Base-by-base conservation (phyloP, 768 basidiomycete genomes). In the Termitomyces sp. region DNA sequence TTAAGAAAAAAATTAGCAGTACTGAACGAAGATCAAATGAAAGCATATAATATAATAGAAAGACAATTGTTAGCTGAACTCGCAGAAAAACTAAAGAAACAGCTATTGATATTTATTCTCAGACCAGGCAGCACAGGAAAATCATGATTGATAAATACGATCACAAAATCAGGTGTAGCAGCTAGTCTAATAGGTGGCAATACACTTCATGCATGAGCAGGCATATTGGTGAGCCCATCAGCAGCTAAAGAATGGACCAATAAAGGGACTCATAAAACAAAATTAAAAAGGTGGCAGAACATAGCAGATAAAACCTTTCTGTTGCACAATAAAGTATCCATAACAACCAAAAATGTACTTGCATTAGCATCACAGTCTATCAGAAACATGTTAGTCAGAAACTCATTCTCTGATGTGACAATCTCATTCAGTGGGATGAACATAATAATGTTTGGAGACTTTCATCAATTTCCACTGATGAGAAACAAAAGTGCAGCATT, bases 41-140 rank as follows among this genome's bases (percentile, higher is more conserved):
- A 69, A 0, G 79, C 76, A 2, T 72, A 72, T 57, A 67, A 74
- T 49, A 76, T 80, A 5, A 59, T 81, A 0, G 61, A 57, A 7
- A 52, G 60, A 16, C 75, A 75, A 32, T 24, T 78, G 0, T 30
- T 53, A 4, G 26, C 66, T 12, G 65, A 65, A 18, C 40, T 71
- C 1, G 14, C 34, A 16, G 66, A 68, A 10, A 7, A 55, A 9
- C 22, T 56, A 1, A 66, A 57, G n/a, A 30, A 45, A 10, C 76
- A 72, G 45, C 62, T 82, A 2, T 59, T 68, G 0, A 79, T 80
- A 77, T 34, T 74, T 0, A 57, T 81, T 0, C 60, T 67, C 0
- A 80, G 80, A 0, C 69, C 75, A 50, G 79, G 79, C 0, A 79
- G 80, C 0, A 76, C 74, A 0, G 79, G 81, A 0, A 82, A 82